Conservation (phyloP, 371 early-diverging fungal species). For the Mortierella sp. region DNA sequence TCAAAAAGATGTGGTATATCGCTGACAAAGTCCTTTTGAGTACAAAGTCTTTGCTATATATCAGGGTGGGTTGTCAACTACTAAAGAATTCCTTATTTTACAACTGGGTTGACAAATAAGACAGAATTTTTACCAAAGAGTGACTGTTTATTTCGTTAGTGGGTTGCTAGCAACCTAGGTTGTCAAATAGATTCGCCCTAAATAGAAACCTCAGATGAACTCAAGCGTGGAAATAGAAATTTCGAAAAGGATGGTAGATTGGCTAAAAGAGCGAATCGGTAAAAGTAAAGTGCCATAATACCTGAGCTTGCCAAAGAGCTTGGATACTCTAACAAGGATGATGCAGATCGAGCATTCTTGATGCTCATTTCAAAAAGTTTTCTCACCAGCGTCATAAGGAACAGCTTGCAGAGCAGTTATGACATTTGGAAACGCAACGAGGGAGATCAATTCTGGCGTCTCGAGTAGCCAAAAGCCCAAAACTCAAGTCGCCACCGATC, state of each 20-base stretch:
- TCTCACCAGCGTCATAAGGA: conserved; percentile 22
- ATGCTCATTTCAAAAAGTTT: conserved; percentile 25
- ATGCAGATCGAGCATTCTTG: conserved; percentile 24
- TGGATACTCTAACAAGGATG: conserved; percentile 18
- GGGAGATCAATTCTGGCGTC: conserved; percentile 30
- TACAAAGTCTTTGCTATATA: too few species aligned
- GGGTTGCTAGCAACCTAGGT: too few species aligned
- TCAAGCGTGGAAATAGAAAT: conserved; percentile 4
- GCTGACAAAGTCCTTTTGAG: too few species aligned
- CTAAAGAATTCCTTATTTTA: too few species aligned
- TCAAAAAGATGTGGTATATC: too few species aligned
- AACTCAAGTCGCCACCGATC: conserved; percentile 26
- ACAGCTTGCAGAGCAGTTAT: conserved; percentile 22
- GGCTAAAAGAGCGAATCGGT: conserved; percentile 17
- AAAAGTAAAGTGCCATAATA: conserved; percentile 15
- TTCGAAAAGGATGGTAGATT: conserved; percentile 22
- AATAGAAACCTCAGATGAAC: neutral
- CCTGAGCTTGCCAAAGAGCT: conserved; percentile 19
- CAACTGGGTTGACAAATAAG: too few species aligned
- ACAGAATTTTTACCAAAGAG: too few species aligned
- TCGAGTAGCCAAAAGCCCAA: conserved; percentile 20
- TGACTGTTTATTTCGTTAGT: neutral
- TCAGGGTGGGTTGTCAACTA: too few species aligned
- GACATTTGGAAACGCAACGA: conserved; percentile 28
- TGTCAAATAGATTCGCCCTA: too few species aligned